A percentile compares a stretch with the other conserved stretches of the same genome.
Conservation (phyloP, 345 rosid species). For the Pistacia integerrima region DNA sequence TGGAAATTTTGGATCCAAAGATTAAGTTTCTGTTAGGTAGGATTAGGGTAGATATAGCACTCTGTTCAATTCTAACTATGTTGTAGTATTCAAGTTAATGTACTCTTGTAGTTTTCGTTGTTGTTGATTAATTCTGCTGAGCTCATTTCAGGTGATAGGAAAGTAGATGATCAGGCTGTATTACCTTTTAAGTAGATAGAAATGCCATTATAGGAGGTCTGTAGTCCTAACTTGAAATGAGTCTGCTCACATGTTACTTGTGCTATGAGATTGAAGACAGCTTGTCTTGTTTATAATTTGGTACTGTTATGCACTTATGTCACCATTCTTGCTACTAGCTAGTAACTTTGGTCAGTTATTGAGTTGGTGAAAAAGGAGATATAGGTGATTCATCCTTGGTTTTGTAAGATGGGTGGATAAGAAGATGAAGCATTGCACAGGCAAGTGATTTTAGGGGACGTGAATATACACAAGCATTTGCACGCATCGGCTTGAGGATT, state of each 20-base stretch:
- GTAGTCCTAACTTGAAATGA: conserved; percentile 5
- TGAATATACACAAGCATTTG: background rate
- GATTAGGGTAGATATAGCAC: background rate
- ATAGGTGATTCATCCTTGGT: conserved; percentile 5
- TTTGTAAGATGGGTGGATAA: background rate
- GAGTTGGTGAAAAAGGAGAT: conserved; percentile 9
- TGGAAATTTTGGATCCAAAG: background rate
- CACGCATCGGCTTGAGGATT: background rate
- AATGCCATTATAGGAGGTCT: conserved; percentile 10
- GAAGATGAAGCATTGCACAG: background rate
- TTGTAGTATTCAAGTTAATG: background rate
- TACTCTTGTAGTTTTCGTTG: background rate
- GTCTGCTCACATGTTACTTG: conserved; percentile 20
- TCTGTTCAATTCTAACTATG: background rate
- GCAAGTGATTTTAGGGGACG: conserved; percentile 6
- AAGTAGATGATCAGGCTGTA: background rate
- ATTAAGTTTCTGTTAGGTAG: background rate
- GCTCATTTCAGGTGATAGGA: background rate
- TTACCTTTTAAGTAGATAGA: conserved; percentile 3
- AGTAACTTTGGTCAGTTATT: conserved; percentile 2
- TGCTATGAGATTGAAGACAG: conserved; percentile 26
- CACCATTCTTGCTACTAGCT: background rate
- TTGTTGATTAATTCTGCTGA: background rate
- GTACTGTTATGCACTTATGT: background rate
- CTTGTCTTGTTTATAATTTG: conserved; percentile 22